These are phyloP conservation scores for Leishmania turanica DNA, from an alignment of 208 protist genomes.

Conservation along the genomic window DNA sequence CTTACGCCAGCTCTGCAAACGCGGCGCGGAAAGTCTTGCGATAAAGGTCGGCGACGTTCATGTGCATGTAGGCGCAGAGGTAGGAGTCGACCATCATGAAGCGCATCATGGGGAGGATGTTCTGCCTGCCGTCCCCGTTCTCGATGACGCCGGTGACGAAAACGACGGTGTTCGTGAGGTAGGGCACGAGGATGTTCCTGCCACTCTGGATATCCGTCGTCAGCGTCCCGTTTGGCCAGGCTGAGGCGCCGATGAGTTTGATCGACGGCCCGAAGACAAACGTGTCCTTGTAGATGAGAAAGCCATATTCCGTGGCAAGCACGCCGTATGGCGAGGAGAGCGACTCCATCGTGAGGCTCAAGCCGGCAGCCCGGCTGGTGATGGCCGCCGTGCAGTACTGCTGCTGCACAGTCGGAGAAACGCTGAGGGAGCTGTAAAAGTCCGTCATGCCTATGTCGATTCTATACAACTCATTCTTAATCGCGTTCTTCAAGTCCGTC, in stretches of 20 bases:
- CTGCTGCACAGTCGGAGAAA: slow-evolving; percentile 17
- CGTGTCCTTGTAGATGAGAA: slow-evolving; percentile 28
- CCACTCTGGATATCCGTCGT: slow-evolving; percentile 19
- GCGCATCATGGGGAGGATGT: slow-evolving; percentile 25
- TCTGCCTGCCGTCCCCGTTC: background rate
- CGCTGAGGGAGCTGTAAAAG: slow-evolving; percentile 24
- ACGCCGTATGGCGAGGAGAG: slow-evolving; percentile 17
- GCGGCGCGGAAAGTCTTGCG: background rate
- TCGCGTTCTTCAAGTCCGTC: slow-evolving; percentile 9
- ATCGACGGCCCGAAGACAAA: slow-evolving; percentile 27
- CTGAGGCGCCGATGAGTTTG: slow-evolving; percentile 27
- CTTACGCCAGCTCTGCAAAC: slow-evolving; percentile 7
- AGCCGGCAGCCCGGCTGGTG: slow-evolving; percentile 7
- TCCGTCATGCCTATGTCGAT: slow-evolving; percentile 20
- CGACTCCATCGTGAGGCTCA: slow-evolving; percentile 32
- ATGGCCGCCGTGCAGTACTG: slow-evolving; percentile 26
- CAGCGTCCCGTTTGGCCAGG: slow-evolving; percentile 13
- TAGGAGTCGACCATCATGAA: slow-evolving; percentile 25
- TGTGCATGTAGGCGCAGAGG: slow-evolving; percentile 24
- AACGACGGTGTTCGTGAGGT: slow-evolving; percentile 19
- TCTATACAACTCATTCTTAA: slow-evolving; percentile 1
- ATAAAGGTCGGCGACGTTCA: slow-evolving; percentile 7
- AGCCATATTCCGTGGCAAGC: slow-evolving; percentile 10
- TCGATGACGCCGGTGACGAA: slow-evolving; percentile 24
- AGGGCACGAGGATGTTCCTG: slow-evolving; percentile 22